Evolutionary conservation across 345 rosid species (phyloP).

Genomic region (Hirschfeldia incana): DNA sequence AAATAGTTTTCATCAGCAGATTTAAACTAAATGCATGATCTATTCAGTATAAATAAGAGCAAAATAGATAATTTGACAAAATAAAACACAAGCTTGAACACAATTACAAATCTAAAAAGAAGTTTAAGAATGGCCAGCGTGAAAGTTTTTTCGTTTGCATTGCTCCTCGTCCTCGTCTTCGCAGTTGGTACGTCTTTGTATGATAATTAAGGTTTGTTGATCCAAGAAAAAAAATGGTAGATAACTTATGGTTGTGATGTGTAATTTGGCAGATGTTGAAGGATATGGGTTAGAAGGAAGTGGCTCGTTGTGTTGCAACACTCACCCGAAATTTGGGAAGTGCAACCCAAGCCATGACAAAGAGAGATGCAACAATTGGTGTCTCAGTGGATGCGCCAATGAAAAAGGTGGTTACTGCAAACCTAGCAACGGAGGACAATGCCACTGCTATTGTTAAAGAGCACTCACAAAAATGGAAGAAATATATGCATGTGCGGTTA

Average conservation of each 20-base stretch:
- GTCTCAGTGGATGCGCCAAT: conserved; percentile 15
- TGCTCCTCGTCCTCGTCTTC: conserved; percentile 15
- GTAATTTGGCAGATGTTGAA: background rate
- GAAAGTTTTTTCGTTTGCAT: conserved; percentile 16
- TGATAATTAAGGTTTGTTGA: background rate
- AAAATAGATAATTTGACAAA: background rate
- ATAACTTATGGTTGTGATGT: background rate
- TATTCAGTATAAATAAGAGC: conserved; percentile 13
- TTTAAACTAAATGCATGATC: background rate
- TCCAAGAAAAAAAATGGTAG: background rate
- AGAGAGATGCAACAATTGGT: conserved; percentile 17
- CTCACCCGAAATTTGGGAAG: conserved; percentile 28
- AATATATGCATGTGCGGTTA: background rate
- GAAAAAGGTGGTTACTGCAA: conserved; percentile 17
- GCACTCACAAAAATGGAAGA: background rate
- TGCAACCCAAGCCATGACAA: conserved; percentile 13
- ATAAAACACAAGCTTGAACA: background rate
- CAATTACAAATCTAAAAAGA: background rate
- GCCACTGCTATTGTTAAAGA: conserved; percentile 18
- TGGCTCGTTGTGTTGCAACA: conserved; percentile 29
- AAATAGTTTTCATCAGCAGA: background rate
- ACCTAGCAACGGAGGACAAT: conserved; percentile 12
- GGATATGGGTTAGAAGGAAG: background rate
- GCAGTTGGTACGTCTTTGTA: background rate
- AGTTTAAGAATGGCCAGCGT: conserved; percentile 5